Evolutionary conservation across 2,329 filamentous ascomycete species (phyloP).

Genomic region (Pseudopyricularia cyperi): DNA sequence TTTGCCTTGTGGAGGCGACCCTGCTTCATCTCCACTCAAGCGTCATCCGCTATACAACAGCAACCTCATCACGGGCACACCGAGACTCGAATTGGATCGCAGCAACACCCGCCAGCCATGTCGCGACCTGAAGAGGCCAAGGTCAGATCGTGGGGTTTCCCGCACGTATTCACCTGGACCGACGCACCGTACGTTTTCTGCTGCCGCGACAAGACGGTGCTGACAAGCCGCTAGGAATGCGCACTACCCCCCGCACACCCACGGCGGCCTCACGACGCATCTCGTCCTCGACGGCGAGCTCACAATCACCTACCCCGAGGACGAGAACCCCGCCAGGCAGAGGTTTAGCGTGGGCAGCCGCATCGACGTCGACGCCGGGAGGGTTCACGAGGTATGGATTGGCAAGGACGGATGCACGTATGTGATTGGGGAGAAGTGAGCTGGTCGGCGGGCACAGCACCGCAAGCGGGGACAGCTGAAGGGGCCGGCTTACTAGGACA

Average conservation of each 20-base stretch:
- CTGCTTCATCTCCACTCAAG: too few relatives aligned
- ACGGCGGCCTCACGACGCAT: constrained; percentile 53
- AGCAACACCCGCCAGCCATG: neutral
- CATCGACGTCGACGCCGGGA: constrained; percentile 52
- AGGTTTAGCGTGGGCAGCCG: constrained; percentile 47
- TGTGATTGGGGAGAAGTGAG: constrained; percentile 44
- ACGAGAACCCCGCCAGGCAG: constrained; percentile 38
- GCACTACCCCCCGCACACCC: constrained; percentile 56
- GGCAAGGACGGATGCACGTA: constrained; percentile 54
- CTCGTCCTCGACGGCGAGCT: constrained; percentile 52
- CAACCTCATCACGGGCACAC: neutral
- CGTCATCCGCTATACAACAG: too few relatives aligned
- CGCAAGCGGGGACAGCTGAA: too few relatives aligned
- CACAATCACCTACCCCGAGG: constrained; percentile 54
- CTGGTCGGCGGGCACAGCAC: too few relatives aligned
- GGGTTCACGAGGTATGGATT: constrained; percentile 58
- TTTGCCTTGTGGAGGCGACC: too few relatives aligned
- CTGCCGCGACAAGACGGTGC: too few relatives aligned
- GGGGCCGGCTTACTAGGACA: too few relatives aligned
- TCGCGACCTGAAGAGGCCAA: constrained; percentile 31
- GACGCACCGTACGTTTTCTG: constrained; percentile 47
- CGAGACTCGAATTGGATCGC: neutral
- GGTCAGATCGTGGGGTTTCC: constrained; percentile 58
- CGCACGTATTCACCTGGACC: constrained; percentile 58
- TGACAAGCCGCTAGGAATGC: constrained; percentile 35